Conservation (phyloP, 495 filamentous ascomycete species). For the Sporormia fimetaria region DNA sequence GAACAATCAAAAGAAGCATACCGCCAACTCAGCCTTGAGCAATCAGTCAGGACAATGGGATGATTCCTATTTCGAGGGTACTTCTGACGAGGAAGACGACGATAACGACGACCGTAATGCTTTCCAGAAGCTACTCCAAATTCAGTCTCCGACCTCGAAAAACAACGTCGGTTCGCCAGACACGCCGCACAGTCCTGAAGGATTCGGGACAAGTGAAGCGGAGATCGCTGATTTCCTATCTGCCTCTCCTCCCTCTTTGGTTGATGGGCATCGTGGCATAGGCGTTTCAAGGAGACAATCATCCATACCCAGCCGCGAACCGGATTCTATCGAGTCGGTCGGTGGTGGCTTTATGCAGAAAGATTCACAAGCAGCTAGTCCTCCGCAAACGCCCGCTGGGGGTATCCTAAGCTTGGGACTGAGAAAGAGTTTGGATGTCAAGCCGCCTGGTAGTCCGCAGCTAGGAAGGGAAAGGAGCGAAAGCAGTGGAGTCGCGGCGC, state of each 20-base stretch:
- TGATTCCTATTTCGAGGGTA: conserved; percentile 30
- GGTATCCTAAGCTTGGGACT: too few species aligned
- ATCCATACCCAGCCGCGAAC: too few species aligned
- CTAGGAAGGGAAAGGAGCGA: too few species aligned
- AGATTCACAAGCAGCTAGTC: too few species aligned
- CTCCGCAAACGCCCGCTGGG: too few species aligned
- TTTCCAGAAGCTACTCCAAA: conserved; percentile 25
- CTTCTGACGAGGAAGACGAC: conserved; percentile 27
- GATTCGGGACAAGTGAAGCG: conserved; percentile 20
- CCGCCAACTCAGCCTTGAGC: conserved; percentile 10
- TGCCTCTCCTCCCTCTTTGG: conserved; percentile 10
- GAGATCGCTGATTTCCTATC: conserved; percentile 29
- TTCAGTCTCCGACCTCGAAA: conserved; percentile 7
- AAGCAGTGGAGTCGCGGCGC: too few species aligned
- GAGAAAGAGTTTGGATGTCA: too few species aligned
- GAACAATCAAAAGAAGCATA: background rate
- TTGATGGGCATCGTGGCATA: conserved; percentile 13
- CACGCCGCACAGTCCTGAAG: conserved; percentile 2
- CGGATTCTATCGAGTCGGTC: too few species aligned
- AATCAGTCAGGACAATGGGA: conserved; percentile 29
- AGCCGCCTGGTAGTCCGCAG: too few species aligned
- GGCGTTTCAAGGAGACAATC: too few species aligned
- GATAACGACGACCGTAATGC: conserved; percentile 27
- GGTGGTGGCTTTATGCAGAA: too few species aligned
- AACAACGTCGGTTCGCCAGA: conserved; percentile 3